These are phyloP conservation scores for Boletellus ananas DNA, from an alignment of 768 basidiomycete genomes.

Conservation along the genomic window DNA sequence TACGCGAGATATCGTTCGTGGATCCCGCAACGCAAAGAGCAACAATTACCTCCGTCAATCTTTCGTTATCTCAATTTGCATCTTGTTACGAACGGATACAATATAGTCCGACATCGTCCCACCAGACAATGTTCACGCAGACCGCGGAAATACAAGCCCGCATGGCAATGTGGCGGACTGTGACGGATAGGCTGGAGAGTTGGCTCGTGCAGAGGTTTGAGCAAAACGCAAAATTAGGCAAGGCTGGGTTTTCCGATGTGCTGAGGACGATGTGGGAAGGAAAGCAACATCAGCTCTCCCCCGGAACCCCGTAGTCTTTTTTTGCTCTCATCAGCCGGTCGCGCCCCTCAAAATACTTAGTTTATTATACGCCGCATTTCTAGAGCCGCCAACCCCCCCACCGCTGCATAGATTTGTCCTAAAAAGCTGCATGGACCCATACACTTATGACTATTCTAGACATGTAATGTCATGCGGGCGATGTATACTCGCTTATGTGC, in stretches of 20 bases:
- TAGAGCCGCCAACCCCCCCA: constrained; percentile 24
- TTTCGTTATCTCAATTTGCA: constrained; percentile 91
- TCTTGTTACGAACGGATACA: constrained; percentile 88
- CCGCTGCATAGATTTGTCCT: constrained; percentile 20
- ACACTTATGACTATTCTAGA: constrained; percentile 29
- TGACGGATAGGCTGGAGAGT: constrained; percentile 78
- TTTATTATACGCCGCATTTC: constrained; percentile 7
- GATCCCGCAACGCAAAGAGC: constrained; percentile 79
- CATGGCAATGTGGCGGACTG: constrained; percentile 73
- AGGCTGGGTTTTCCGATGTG: constrained; percentile 87
- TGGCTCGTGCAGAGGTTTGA: constrained; percentile 88
- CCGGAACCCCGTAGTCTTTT: constrained; percentile 25
- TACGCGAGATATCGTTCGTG: constrained; percentile 90
- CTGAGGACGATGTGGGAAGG: constrained; percentile 75
- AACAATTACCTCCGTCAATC: constrained; percentile 88
- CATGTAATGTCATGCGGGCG: constrained; percentile 11
- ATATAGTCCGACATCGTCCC: constrained; percentile 66
- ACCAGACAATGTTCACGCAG: constrained; percentile 73
- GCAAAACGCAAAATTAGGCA: constrained; percentile 87
- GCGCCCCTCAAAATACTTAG: constrained; percentile 5
- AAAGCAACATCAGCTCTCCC: constrained; percentile 46
- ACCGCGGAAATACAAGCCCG: constrained; percentile 91
- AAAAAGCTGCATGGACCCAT: constrained; percentile 23
- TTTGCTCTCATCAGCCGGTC: constrained; percentile 5
- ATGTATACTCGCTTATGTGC: neutral